Base-by-base conservation (phyloP, 495 filamentous ascomycete species). In the Aspergillus bertholletiae region DNA sequence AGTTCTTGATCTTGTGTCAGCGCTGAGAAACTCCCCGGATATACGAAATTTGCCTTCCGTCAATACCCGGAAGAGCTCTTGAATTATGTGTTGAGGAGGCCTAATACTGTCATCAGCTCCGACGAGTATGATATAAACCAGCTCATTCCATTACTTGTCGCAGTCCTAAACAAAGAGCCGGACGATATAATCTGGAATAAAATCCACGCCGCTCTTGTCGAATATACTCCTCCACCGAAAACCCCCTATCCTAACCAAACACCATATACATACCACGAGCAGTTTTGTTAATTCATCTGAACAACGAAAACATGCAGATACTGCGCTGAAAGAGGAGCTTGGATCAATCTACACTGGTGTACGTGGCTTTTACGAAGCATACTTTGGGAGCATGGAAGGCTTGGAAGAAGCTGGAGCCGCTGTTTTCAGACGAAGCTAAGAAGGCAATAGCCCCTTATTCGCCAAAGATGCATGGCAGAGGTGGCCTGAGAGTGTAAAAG, bases 301-400 rank as follows among this genome's bases (percentile, higher is more conserved):
- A 27, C 18, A 51, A 1, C 49, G 32, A 41, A 40, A 41, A 27
- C 8, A 51, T 20, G 27, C 21, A 3, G 49, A 51, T 51, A 35
- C 49, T 27, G 49, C 22, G 17, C 26, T 28, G 34, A 37, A 37
- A 32, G 8, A 54, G 41, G 51, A 54, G 22, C 51, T 54, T 11
- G 51, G 51, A 7, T 47, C 39, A 22, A 45, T 54, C 1, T 72
- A 71, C 54, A 58, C 69, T 46, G 63, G 63, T 46, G 56, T 74
- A 46, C 62, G 35, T 61, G 15, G n/a, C n/a, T 48, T 48, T 30
- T 28, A 23, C 24, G 45, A 48, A 7, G 24, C 15, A 5, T 48
- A 28, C 24, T 48, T 27, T 22, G 4, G 17, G 9, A 11, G n/a
- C 2, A 20, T 51, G 7, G 32, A 51, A 5, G 30, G 48, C 5